These are phyloP conservation scores for Curvularia spicifera DNA, from an alignment of 2,329 filamentous ascomycete species.

Conservation along the genomic window DNA sequence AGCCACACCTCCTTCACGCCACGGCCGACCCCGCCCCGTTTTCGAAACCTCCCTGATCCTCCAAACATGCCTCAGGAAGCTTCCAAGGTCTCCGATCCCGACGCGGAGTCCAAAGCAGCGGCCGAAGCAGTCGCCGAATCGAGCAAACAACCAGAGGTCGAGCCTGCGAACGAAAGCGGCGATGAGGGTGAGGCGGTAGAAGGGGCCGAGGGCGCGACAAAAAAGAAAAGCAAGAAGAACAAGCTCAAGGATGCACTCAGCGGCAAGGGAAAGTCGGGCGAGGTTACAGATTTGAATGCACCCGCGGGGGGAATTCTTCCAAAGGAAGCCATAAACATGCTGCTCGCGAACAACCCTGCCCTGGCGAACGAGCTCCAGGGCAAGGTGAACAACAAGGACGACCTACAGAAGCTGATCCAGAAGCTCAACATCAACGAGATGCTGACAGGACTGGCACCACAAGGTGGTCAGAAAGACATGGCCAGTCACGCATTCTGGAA, in stretches of 20 bases:
- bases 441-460: constrained; percentile 75
- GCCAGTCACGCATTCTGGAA: constrained; percentile 98
- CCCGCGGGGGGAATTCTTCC: constrained; percentile 42
- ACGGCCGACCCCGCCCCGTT: constrained; percentile 25
- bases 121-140: constrained; percentile 51
- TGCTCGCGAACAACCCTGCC: constrained; percentile 49
- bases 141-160: constrained; percentile 36
- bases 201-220: constrained; percentile 52
- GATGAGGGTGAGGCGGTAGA: constrained; percentile 48
- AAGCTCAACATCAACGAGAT: constrained; percentile 72
- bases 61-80: constrained; percentile 56
- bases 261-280: constrained; percentile 43
- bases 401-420: constrained; percentile 59
- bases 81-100: constrained; percentile 66
- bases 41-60: background rate
- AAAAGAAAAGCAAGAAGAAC: constrained; percentile 70
- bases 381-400: constrained; percentile 37
- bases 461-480: constrained; percentile 96
- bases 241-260: constrained; percentile 59
- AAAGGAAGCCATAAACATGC: constrained; percentile 47
- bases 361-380: constrained; percentile 47
- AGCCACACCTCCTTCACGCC: constrained; percentile 28
- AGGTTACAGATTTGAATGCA: constrained; percentile 33
- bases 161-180: constrained; percentile 43
- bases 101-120: constrained; percentile 56